Percentiles rank a stretch among this genome's conserved stretches.
phyloP scores from a whole-genome alignment of 2,329 filamentous ascomycete genomes.

The Microdochium paspali region DNA sequence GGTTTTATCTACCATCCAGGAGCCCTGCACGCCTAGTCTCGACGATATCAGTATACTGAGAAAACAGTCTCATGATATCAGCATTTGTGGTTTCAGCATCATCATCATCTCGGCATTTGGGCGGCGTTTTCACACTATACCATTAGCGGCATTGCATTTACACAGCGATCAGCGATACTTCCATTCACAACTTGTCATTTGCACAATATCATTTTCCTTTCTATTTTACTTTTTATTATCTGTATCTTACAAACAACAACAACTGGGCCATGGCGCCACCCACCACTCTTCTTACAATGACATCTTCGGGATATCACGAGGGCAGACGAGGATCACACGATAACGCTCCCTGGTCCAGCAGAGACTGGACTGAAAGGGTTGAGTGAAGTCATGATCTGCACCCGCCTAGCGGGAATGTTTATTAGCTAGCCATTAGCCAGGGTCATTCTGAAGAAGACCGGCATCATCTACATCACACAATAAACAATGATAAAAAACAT shows the following conservation, averaged over 20 bases:
- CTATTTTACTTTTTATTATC: too few species aligned
- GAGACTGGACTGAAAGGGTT: background rate
- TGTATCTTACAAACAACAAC: too few species aligned
- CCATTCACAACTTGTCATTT: conserved; percentile 3
- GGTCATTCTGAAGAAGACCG: background rate
- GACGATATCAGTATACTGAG: conserved; percentile 47
- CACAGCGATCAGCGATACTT: conserved; percentile 17
- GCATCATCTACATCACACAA: background rate
- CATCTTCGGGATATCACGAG: background rate
- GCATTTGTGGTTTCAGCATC: conserved; percentile 14
- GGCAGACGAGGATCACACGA: background rate
- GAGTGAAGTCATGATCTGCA: background rate
- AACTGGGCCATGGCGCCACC: background rate
- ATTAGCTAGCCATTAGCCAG: background rate
- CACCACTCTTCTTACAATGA: background rate
- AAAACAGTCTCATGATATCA: conserved; percentile 18
- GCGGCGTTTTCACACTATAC: conserved; percentile 24
- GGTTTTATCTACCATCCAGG: conserved; percentile 43
- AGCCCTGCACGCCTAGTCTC: conserved; percentile 42
- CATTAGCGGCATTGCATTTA: conserved; percentile 19
- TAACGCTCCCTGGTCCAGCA: background rate
- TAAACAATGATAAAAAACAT: background rate
- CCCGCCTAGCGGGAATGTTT: background rate
- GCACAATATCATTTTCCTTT: conserved; percentile 4
- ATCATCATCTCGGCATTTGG: conserved; percentile 24